Conservation (phyloP, 495 filamentous ascomycete genomes). For the Podospora conica region DNA sequence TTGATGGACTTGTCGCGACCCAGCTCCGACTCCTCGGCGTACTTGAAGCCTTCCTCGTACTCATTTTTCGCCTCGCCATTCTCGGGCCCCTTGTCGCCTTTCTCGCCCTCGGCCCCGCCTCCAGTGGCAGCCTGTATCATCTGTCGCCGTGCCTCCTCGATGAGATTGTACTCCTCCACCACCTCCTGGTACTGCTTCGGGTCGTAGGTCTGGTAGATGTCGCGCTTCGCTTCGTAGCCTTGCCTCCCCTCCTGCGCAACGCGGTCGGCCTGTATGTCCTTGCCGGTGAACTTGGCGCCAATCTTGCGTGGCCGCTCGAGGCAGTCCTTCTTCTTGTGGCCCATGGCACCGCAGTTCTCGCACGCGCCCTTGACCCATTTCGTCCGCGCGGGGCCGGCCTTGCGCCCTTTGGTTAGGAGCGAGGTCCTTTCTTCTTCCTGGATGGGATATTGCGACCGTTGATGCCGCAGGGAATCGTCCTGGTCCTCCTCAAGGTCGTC, state of each 20-base stretch:
- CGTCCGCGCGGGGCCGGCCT: slow-evolving; percentile 74
- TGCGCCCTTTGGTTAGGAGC: slow-evolving; percentile 53
- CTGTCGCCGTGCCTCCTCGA: slow-evolving; percentile 71
- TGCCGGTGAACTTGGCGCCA: slow-evolving; percentile 88
- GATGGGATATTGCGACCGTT: slow-evolving; percentile 62
- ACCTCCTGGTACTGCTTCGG: slow-evolving; percentile 77
- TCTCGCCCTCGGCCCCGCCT: not conserved
- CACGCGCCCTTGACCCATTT: slow-evolving; percentile 97
- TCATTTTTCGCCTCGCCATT: slow-evolving; percentile 47
- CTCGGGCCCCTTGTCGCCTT: slow-evolving; percentile 14
- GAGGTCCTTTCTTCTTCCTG: slow-evolving; percentile 59
- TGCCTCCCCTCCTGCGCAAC: slow-evolving; percentile 74
- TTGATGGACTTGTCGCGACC: slow-evolving; percentile 88
- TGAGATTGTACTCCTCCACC: slow-evolving; percentile 77
- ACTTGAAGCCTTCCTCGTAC: slow-evolving; percentile 49
- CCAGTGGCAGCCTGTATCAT: slow-evolving; percentile 16
- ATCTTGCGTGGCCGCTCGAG: slow-evolving; percentile 81
- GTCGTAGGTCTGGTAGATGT: slow-evolving; percentile 97
- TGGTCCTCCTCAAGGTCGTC: slow-evolving; percentile 62
- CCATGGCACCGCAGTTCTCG: slow-evolving; percentile 96
- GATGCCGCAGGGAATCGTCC: slow-evolving; percentile 93
- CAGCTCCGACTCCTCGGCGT: slow-evolving; percentile 97
- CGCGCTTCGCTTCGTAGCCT: slow-evolving; percentile 97
- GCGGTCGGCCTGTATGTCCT: slow-evolving; percentile 90
- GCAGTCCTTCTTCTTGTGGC: slow-evolving; percentile 92